Base-by-base conservation (phyloP, 768 basidiomycete species). In the Amanita molliuscula region DNA sequence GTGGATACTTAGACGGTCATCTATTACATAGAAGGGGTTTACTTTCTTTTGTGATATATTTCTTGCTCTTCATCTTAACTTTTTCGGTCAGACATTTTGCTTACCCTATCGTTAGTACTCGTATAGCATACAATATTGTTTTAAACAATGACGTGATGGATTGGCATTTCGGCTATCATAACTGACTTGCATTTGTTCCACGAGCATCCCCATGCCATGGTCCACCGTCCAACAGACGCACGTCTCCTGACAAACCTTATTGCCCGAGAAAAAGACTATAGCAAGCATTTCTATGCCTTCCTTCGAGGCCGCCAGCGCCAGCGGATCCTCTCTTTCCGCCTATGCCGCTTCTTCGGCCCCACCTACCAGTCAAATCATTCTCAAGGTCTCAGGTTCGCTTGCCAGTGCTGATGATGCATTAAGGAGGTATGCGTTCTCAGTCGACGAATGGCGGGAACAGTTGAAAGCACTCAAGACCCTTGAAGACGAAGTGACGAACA, bases 211-310 rank as follows among this genome's bases (percentile, higher is more conserved):
- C 46, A 47, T 43, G 41, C 42, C 51, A 87, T 87, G 84, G 81
- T 84, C 44, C 84, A 85, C 61, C 74, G 83, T 21, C 68, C 78
- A n/a, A 68, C 81, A 8, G 86, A 89, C 69, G 81, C 82, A 31
- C 77, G 86, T 18, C 72, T 91, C 13, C 75, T 90, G 49, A 66
- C 71, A 2, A 81, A 84, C 59, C 76, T 90, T 26, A 70, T 88
- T 44, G 64, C 68, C 5, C 74, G 79, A 54, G 87, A 89, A 63
- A 86, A 84, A 59, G 83, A 84, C 31, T 84, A 85, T 58, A 65
- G 77, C 2, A 81, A 79, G 55, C 75, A 81, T 7, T 69, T 88
- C 25, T 57, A 61, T n/a, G 54, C 68, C 16, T 69, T 87, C 35
- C 70, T 88, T 88, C 20, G 76, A 78, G 42, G 59, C 74, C 23